phyloP scores from a whole-genome alignment of 345 rosid genomes.

The Syzygium aqueum region DNA sequence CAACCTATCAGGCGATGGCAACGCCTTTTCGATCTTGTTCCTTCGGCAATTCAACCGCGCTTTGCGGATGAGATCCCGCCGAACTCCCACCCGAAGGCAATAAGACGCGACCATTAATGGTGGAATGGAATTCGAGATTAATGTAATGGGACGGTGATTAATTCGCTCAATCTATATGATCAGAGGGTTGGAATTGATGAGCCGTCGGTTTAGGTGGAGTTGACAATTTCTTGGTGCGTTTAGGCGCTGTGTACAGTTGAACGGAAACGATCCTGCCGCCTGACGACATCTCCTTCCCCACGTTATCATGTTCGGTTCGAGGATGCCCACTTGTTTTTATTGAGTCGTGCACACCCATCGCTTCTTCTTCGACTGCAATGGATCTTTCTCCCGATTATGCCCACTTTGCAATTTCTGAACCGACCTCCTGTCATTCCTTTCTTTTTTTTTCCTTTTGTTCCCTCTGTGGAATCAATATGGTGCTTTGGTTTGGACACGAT shows the following conservation, averaged over 20 bases:
- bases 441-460: not conserved
- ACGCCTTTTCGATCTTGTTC: not conserved
- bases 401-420: not conserved
- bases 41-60: not conserved
- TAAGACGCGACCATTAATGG: not conserved
- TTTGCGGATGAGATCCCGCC: too few relatives aligned
- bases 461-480: not conserved
- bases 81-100: not conserved
- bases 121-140: not conserved
- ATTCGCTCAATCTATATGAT: not conserved
- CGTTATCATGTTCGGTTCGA: not conserved
- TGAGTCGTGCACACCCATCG: not conserved
- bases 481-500: not conserved
- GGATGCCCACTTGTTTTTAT: not conserved
- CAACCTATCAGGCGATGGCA: not conserved
- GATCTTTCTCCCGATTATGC: not conserved
- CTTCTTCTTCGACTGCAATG: not conserved
- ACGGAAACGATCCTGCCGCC: not conserved
- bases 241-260: not conserved
- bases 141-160: not conserved
- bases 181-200: not conserved
- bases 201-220: not conserved
- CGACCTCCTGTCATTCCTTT: not conserved
- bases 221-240: not conserved
- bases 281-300: not conserved